Percentiles rank a stretch among this genome's conserved stretches.
Evolutionary conservation across 192 early-diverging fungal genomes (phyloP).

Genomic region (Mortierella hygrophila): DNA sequence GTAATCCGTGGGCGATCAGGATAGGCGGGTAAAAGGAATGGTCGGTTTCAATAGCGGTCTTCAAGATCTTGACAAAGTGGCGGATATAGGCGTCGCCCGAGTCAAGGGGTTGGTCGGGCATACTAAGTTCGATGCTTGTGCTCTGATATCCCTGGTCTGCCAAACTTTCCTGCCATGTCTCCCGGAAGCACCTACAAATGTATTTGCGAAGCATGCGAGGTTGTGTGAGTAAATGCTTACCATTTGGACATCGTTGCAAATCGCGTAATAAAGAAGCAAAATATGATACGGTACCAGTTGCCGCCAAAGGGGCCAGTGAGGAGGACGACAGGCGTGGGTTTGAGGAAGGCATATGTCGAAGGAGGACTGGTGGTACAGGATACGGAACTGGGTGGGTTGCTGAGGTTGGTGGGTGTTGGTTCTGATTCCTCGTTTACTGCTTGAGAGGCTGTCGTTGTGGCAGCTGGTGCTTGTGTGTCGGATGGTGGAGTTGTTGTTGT

Average conservation of each 20-base stretch:
- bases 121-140: conserved; percentile 50
- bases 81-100: conserved; percentile 38
- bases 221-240: background rate
- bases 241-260: background rate
- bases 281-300: conserved; percentile 27
- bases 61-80: conserved; percentile 46
- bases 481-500: conserved; percentile 2
- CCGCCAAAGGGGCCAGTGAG: conserved; percentile 53
- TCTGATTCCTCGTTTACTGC: background rate
- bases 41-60: conserved; percentile 53
- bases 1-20: conserved; percentile 58
- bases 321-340: conserved; percentile 52
- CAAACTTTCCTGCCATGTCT: conserved; percentile 52
- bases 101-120: conserved; percentile 23
- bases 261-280: background rate
- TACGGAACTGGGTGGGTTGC: conserved; percentile 22
- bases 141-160: conserved; percentile 57
- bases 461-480: background rate
- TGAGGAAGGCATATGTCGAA: conserved; percentile 45
- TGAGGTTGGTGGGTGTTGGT: conserved; percentile 31
- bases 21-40: conserved; percentile 57
- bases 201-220: background rate
- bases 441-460: background rate
- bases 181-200: conserved; percentile 39
- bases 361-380: conserved; percentile 44